Percentiles rank a stretch among this genome's conserved stretches.
phyloP scores from a whole-genome alignment of 805 yeast species.

The Monosporozyma unispora region DNA sequence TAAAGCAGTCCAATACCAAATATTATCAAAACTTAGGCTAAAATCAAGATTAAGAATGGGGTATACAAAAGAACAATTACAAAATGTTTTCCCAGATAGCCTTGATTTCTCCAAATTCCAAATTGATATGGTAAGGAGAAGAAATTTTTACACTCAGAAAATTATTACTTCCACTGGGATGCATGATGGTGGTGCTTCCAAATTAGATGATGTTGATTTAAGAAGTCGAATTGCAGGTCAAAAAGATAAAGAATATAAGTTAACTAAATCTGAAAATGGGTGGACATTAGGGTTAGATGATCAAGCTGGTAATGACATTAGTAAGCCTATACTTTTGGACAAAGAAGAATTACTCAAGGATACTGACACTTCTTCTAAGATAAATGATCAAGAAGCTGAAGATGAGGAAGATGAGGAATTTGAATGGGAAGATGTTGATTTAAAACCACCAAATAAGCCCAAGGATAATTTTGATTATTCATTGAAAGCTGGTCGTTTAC shows the following conservation, averaged over 20 bases:
- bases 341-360: slow-evolving; percentile 13
- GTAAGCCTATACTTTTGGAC: slow-evolving; percentile 45
- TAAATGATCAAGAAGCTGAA: slow-evolving; percentile 18
- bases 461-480: slow-evolving; percentile 32
- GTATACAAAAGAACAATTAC: slow-evolving; percentile 79
- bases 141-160: slow-evolving; percentile 83
- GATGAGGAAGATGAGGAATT: slow-evolving; percentile 34
- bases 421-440: slow-evolving; percentile 66
- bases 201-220: slow-evolving; percentile 26
- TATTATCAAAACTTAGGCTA: slow-evolving; percentile 70
- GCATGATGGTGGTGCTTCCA: slow-evolving; percentile 42
- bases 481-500: slow-evolving; percentile 34
- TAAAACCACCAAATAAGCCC: slow-evolving; percentile 22
- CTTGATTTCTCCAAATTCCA: slow-evolving; percentile 91
- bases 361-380: too few species aligned
- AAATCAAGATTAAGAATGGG: slow-evolving; percentile 93
- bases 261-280: slow-evolving; percentile 71
- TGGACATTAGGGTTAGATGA: slow-evolving; percentile 64
- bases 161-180: slow-evolving; percentile 77
- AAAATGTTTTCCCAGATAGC: slow-evolving; percentile 69
- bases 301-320: slow-evolving; percentile 32
- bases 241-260: slow-evolving; percentile 61
- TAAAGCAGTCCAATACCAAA: slow-evolving; percentile 76
- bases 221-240: slow-evolving; percentile 68
- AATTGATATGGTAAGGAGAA: slow-evolving; percentile 81